phyloP scores from a whole-genome alignment of 352 stramenopile species.

The Globisporangium nagaii region DNA sequence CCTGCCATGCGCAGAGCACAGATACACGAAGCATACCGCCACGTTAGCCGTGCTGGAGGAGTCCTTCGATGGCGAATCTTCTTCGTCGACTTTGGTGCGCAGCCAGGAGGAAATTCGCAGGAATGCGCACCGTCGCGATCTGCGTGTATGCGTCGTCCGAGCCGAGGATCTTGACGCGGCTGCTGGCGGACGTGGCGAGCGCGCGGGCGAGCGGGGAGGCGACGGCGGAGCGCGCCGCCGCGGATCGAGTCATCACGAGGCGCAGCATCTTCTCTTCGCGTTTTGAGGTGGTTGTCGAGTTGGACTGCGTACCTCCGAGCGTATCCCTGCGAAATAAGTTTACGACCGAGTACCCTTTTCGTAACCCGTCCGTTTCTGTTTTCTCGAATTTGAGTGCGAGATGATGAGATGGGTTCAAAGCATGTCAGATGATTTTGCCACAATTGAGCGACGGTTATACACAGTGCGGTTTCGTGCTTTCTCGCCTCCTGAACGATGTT shows the following conservation, averaged over 20 bases:
- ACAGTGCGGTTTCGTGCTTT: too few species aligned
- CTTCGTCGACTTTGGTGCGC: neutral
- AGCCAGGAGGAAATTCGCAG: neutral
- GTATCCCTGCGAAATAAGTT: too few species aligned
- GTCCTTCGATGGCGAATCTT: too few species aligned
- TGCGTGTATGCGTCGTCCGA: slow-evolving; percentile 71
- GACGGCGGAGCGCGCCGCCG: slow-evolving; percentile 19
- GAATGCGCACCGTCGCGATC: slow-evolving; percentile 54
- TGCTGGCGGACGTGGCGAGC: slow-evolving; percentile 34
- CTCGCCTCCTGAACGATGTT: too few species aligned
- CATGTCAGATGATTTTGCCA: neutral
- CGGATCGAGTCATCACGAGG: slow-evolving; percentile 20
- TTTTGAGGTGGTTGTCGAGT: too few species aligned
- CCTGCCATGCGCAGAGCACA: slow-evolving; percentile 18
- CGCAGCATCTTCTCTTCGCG: slow-evolving; percentile 34
- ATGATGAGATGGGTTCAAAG: slow-evolving; percentile 6
- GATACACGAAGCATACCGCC: neutral
- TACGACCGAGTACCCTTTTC: neutral
- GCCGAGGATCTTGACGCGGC: slow-evolving; percentile 69
- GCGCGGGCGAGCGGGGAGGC: slow-evolving; percentile 12
- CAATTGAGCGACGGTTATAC: too few species aligned
- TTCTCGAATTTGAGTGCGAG: neutral
- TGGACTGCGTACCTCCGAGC: too few species aligned
- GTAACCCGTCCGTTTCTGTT: too few species aligned
- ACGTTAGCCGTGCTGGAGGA: neutral